Base-by-base conservation (phyloP, 1,139 yeast species). In the Suhomyces chickasaworum region DNA sequence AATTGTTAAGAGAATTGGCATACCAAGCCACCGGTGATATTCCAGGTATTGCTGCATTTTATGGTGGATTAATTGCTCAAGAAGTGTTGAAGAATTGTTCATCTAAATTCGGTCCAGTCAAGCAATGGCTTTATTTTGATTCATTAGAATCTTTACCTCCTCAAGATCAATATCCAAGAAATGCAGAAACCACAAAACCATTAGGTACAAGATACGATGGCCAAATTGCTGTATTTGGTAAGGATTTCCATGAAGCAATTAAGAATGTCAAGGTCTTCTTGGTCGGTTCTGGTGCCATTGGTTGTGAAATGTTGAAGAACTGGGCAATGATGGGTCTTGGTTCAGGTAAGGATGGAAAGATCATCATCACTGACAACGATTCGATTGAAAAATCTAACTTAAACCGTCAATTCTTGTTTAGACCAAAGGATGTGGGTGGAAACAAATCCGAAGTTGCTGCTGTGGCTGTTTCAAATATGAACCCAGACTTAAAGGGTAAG, bases 201-300 rank as follows among this genome's bases (percentile, higher is more conserved):
- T 68, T 78, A 42, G 83, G 85, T 34, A 76, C 95, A 6, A 83
- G 99, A 63, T 93, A 95, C 62, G 99, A 93, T 66, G 81, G 83
- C 15, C 97, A 90, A 71, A 86, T 90, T 59, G 97, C 98, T 4
- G 97, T 93, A 2, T 90, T 90, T 58, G 99, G 99, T 53, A 66
- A 78, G 47, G 80, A 81, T 36, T 89, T 81, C 71, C 93, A 89
- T 61, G 81, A 86, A 58, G 74, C 73, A 42, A 69, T 93, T 51
- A 81, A 89, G 38, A 89, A 91, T 65, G 73, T 88, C 54, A 86
- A 81, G 61, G 89, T 91, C 4, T 93, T 93, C 66, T 75, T 93
- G 55, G 99, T 93, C 36, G 99, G 99, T 42, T 83, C 98, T 2
- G 99, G 99, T 63, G 99, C 99, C 33, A 93, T 93, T 75, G 99